Percentiles rank a stretch among this genome's conserved stretches.
Evolutionary conservation across 306 rosid genomes (phyloP).

Genomic region (Prunus campanulata): DNA sequence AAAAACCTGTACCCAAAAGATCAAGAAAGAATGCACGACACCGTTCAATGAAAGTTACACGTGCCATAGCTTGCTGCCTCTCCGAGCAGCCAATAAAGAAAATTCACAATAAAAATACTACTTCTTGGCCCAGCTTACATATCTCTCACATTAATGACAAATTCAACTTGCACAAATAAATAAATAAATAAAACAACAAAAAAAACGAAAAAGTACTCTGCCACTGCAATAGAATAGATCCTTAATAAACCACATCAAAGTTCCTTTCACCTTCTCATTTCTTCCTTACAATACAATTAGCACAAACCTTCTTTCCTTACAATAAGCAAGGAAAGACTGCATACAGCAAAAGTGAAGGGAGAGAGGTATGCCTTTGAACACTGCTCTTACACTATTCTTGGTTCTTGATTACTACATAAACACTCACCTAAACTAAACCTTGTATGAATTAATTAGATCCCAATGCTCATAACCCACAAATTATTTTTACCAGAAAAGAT

Average conservation of each 20-base stretch:
- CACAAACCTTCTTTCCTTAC: conserved; percentile 1
- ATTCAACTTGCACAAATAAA: neutral
- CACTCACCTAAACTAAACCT: too few species aligned
- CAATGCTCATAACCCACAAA: neutral
- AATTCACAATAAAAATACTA: too few species aligned
- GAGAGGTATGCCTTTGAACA: neutral
- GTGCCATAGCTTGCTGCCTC: neutral
- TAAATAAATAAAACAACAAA: neutral
- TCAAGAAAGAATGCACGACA: neutral
- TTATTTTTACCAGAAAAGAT: neutral
- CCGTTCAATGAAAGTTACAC: neutral
- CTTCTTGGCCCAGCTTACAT: neutral
- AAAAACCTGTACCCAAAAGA: neutral
- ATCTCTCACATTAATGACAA: neutral
- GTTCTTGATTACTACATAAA: neutral
- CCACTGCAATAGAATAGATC: neutral
- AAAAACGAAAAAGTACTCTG: neutral
- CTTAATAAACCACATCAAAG: neutral
- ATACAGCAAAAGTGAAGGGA: neutral
- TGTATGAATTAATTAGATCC: neutral
- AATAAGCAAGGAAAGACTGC: neutral
- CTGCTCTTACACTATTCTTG: neutral
- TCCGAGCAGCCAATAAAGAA: neutral
- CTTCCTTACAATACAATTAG: neutral
- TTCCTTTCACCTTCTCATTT: neutral